These are phyloP conservation scores for Pseudohyphozyma bogoriensis DNA, from an alignment of 768 basidiomycete species.

Conservation along the genomic window DNA sequence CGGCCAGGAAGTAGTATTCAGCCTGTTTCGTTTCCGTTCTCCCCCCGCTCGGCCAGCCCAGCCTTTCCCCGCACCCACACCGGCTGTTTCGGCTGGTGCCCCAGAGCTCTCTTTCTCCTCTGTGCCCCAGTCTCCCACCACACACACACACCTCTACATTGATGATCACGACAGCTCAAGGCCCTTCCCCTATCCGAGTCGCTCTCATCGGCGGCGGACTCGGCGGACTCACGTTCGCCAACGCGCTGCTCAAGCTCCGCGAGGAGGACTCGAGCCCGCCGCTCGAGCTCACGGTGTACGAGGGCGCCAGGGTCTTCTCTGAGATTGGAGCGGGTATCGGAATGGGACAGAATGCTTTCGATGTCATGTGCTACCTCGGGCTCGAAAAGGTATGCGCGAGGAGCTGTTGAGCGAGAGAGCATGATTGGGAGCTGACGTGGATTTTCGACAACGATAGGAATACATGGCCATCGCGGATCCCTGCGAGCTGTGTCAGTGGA, in stretches of 20 bases:
- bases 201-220: not conserved
- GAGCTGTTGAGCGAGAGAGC: no score
- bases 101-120: no score
- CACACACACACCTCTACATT: no score
- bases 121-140: no score
- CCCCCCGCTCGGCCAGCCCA: no score
- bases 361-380: not conserved
- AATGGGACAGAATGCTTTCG: not conserved
- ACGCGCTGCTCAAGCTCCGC: not conserved
- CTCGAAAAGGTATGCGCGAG: not conserved
- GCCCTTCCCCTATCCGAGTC: not conserved
- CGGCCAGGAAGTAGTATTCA: no score
- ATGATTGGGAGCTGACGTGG: not conserved
- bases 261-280: not conserved
- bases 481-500: not conserved
- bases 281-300: not conserved
- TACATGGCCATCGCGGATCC: not conserved
- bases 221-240: not conserved
- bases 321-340: not conserved
- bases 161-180: no score
- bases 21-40: no score
- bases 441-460: not conserved
- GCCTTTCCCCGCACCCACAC: no score
- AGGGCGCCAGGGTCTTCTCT: not conserved
- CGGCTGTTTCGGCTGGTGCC: no score